Conservation (phyloP, 2,329 filamentous ascomycete genomes). For the Phialemonium atrogriseum region DNA sequence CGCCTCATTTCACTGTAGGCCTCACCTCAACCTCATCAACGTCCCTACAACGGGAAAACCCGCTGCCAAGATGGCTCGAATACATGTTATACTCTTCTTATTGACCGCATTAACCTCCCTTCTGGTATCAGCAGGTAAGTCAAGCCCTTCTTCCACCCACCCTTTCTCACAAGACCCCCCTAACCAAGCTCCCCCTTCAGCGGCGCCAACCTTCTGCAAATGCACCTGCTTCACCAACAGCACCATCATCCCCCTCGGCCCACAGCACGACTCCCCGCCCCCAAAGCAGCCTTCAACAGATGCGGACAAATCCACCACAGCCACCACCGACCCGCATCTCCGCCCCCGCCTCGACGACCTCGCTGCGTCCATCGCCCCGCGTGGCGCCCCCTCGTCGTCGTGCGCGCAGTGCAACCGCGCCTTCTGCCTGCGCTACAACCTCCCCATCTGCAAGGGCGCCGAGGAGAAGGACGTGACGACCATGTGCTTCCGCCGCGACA, state of each 20-base stretch:
- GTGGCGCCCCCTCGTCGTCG: slow-evolving; percentile 32
- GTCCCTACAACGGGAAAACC: too few species aligned
- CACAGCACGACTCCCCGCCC: slow-evolving; percentile 23
- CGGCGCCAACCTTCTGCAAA: slow-evolving; percentile 59
- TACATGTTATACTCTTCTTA: slow-evolving; percentile 19
- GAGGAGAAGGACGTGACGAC: slow-evolving; percentile 54
- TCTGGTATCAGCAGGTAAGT: slow-evolving; percentile 33
- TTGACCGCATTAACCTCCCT: slow-evolving; percentile 20
- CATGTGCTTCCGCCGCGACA: slow-evolving; percentile 59
- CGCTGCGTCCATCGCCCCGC: slow-evolving; percentile 8
- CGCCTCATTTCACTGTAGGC: too few species aligned
- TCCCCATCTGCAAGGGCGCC: slow-evolving; percentile 55
- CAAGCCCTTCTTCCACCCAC: slow-evolving; percentile 13
- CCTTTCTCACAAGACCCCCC: slow-evolving; percentile 6
- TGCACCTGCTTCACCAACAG: slow-evolving; percentile 63
- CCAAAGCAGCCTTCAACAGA: too few species aligned
- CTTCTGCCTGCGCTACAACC: slow-evolving; percentile 52
- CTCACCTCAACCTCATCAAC: too few species aligned
- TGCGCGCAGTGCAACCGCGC: slow-evolving; percentile 57
- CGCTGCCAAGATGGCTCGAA: slow-evolving; percentile 15
- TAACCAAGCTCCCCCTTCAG: slow-evolving; percentile 19
- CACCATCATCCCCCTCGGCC: slow-evolving; percentile 56
- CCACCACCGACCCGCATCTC: slow-evolving; percentile 5
- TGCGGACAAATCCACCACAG: slow-evolving; percentile 12
- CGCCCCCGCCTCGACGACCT: slow-evolving; percentile 14